Evolutionary conservation across 257 asterid species (phyloP), one percentile per base, ranked within the genome.

Genomic region (Rehmannia glutinosa): DNA sequence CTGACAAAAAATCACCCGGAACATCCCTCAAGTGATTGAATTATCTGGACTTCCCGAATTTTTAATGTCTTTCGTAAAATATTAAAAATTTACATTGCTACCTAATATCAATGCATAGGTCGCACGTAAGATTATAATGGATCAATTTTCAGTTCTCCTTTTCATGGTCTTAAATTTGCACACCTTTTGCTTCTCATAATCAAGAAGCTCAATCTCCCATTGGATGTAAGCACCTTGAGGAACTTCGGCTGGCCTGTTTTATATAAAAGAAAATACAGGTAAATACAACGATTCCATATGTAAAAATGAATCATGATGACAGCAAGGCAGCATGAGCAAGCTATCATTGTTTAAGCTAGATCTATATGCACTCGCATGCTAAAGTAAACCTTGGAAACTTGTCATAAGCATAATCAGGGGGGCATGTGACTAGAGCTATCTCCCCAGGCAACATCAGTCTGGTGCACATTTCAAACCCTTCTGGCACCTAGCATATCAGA

Each of bases 191-290:
- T 78, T 87, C 80, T 91, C 95, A 76, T 91, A 94, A 78, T 89
- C 97, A 78, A 94, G 92, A 73, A 94, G 97, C 78, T 94, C 99
- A 62, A 94, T 91, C 80, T 91, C 99, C 97, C 97, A 94, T 54
- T 85, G 91, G 70, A 94, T 50, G 66, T 77, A 60, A 64, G 97
- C 87, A 61, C 97, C 96, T 77, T 77, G 65, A 53, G 99, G 97
- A 77, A 94, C 97, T 59, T 76, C 84, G 68, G 81, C 84, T 28
- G 95, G 97, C 81, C 99, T 91, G 75, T 75, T 61, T 3, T 16
- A 72, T 46, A 66, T 70, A 15, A 76, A 19, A 25, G 61, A 25
- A 57, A 4, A 70, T 11, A 47, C 4, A 39, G 16, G 50, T 75
- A 20, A 61, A 38, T 15, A 64, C 43, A 68, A 30, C 49, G 25